phyloP scores from a whole-genome alignment of 176 grass and related monocot genomes.

The Avena sativa region DNA sequence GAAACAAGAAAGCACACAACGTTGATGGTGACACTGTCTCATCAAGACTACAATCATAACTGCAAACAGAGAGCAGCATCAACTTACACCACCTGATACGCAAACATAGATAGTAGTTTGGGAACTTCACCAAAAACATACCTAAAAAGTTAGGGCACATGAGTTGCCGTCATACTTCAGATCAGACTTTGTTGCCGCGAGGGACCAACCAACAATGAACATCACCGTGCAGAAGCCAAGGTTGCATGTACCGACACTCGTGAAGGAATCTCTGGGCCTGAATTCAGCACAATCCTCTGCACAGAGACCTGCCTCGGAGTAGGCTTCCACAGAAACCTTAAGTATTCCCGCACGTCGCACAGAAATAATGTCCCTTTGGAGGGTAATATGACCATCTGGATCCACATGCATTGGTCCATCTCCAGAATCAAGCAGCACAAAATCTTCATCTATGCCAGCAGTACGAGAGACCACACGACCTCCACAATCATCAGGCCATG shows the following conservation, averaged over 20 bases:
- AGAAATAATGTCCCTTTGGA: background rate
- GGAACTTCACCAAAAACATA: too few species aligned
- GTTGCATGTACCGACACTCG: background rate
- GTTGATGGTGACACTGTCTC: too few species aligned
- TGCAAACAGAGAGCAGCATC: too few species aligned
- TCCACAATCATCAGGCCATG: background rate
- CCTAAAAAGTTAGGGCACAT: background rate
- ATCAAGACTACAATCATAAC: too few species aligned
- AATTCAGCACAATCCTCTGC: background rate
- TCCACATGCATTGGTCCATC: background rate
- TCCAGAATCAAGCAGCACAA: background rate
- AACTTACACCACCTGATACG: too few species aligned
- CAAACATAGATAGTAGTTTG: too few species aligned
- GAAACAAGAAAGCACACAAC: too few species aligned
- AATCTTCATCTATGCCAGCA: background rate
- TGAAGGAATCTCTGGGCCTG: background rate
- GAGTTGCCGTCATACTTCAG: background rate
- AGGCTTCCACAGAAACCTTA: background rate
- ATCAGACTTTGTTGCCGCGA: background rate
- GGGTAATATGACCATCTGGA: background rate
- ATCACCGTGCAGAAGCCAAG: background rate
- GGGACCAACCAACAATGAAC: background rate
- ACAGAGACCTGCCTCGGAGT: background rate
- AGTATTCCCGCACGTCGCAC: background rate
- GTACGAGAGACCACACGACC: background rate